Evolutionary conservation across 1,284 basidiomycete species (phyloP).

Genomic region (Moesziomyces sp.): DNA sequence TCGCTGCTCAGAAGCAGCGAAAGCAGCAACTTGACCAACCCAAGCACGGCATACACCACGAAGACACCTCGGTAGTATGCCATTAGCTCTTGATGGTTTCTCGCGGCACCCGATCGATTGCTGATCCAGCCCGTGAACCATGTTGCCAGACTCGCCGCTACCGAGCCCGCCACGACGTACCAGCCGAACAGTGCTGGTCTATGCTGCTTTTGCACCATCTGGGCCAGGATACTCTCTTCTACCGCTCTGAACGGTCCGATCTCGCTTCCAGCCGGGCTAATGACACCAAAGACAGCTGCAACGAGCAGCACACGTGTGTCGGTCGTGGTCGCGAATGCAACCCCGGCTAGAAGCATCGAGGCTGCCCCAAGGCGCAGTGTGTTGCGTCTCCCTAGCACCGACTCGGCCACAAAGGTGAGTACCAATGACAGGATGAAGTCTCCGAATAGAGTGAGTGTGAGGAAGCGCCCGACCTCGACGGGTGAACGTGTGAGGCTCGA

Average conservation of each 20-base stretch:
- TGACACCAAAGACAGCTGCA: slow-evolving; percentile 22
- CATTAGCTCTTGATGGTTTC: neutral
- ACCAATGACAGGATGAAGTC: slow-evolving; percentile 24
- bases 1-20: slow-evolving; percentile 11
- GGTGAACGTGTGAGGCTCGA: slow-evolving; percentile 12
- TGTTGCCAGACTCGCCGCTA: slow-evolving; percentile 24
- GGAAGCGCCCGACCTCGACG: slow-evolving; percentile 22
- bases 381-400: slow-evolving; percentile 22
- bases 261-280: slow-evolving; percentile 22
- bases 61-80: slow-evolving; percentile 16
- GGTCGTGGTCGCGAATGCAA: slow-evolving; percentile 16
- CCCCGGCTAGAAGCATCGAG: slow-evolving; percentile 23
- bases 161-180: slow-evolving; percentile 19
- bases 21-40: slow-evolving; percentile 14
- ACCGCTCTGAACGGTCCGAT: slow-evolving; percentile 28
- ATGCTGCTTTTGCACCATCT: slow-evolving; percentile 18
- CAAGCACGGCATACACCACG: slow-evolving; percentile 20
- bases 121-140: slow-evolving; percentile 16
- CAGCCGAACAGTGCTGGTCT: slow-evolving; percentile 19
- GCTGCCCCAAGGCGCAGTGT: slow-evolving; percentile 20
- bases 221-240: slow-evolving; percentile 22
- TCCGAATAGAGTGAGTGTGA: slow-evolving; percentile 17
- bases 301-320: slow-evolving; percentile 8
- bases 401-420: slow-evolving; percentile 25
- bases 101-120: neutral